Evolutionary conservation across 768 basidiomycete genomes (phyloP), one percentile per base, ranked within the genome.

Genomic region (Coprinopsis cinerea): DNA sequence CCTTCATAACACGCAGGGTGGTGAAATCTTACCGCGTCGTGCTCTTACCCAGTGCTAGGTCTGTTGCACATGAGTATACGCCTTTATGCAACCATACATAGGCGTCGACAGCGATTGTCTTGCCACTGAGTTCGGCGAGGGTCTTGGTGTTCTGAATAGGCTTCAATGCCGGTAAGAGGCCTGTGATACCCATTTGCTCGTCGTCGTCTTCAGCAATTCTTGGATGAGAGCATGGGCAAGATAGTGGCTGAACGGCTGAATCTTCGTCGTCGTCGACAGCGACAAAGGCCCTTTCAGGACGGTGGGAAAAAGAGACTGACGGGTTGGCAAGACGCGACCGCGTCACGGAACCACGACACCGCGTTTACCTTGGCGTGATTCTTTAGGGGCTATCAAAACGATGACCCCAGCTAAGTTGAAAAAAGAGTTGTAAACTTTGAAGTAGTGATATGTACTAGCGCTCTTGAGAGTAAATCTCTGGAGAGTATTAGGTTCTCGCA

Each of bases 41-140:
- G 48, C 65, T 69, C 64, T 82, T 85, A 14, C 92, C 92, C 0
- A 83, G 88, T 10, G 92, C 93, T 37, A 99, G 67, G 53, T 97
- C 92, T 10, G 87, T 80, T 40, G 95, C 88, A 68, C 96, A 99
- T 0, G 87, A 75, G 63, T 88, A 92, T 5, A 89, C 81, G 6
- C 93, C 95, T 58, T 84, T 80, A 60, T 93, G 91, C 32, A 94
- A 71, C 91, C 91, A 93, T 49, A 92, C 93, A 64, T 99, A 99
- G 35, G 84, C 94, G 70, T 98, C 95, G 34, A 98, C 84, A 0
- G 90, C 95, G 28, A 98, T 68, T 1, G 84, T 90, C 62, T 92
- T 82, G 13, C 90, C 92, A 40, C 79, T 67, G 61, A 86, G 92
- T 49, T 93, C 88, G 2, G 82, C 85, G 48, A 97, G 77, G 57